phyloP scores from a whole-genome alignment of 306 rosid species.

The Aeschynomene evenia region DNA sequence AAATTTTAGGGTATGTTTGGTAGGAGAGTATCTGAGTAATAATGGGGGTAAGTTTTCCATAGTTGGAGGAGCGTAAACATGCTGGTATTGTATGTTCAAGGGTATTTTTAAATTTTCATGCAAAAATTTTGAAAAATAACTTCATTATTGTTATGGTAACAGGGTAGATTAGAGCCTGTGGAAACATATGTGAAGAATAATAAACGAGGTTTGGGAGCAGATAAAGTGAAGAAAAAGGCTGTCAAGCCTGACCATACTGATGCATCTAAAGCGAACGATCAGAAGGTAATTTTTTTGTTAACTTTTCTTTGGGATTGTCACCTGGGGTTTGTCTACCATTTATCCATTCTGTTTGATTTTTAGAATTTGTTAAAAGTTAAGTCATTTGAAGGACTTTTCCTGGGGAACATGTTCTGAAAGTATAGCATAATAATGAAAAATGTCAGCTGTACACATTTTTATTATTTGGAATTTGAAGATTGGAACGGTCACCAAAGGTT shows the following conservation, averaged over 20 bases:
- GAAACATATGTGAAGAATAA: conserved; percentile 68
- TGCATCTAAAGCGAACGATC: conserved; percentile 33
- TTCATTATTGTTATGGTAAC: conserved; percentile 39
- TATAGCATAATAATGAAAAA: conserved; percentile 7
- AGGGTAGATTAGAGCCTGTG: conserved; percentile 89
- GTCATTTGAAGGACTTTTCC: conserved; percentile 8
- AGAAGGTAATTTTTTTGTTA: conserved; percentile 48
- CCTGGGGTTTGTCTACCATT: not conserved
- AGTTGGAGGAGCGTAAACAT: no score
- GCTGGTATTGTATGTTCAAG: not conserved
- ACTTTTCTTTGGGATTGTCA: conserved; percentile 3
- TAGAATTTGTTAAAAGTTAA: not conserved
- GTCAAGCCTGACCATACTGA: conserved; percentile 35
- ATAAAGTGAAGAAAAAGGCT: conserved; percentile 54
- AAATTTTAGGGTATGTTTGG: no score
- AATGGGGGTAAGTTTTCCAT: no score
- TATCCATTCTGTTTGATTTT: not conserved
- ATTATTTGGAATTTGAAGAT: not conserved
- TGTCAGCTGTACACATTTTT: not conserved
- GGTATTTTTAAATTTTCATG: not conserved
- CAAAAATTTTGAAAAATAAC: conserved; percentile 11
- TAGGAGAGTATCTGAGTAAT: no score
- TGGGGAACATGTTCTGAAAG: not conserved
- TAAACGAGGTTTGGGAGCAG: conserved; percentile 88
- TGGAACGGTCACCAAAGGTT: not conserved